Base-by-base conservation (phyloP, 768 basidiomycete genomes). In the Lactarius sp. region DNA sequence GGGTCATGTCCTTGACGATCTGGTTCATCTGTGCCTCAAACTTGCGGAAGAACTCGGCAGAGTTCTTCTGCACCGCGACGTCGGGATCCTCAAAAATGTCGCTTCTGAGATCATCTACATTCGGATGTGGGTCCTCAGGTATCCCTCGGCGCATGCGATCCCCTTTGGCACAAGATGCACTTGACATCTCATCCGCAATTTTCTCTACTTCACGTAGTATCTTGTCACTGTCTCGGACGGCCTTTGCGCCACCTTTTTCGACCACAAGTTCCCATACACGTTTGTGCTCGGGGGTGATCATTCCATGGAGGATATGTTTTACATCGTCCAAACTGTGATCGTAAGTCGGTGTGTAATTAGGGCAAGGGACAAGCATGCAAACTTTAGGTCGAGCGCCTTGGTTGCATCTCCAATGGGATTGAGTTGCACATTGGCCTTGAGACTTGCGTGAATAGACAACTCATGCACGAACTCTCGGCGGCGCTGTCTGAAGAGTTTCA, bases 381-480 rank as follows among this genome's bases (percentile, higher is more conserved):
- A 69, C 71, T 70, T 69, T 42, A 56, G 39, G 27, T 68, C 65
- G 18, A 70, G 60, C 22, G 60, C 66, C 37, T 58, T 49, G 20
- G 60, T 59, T 18, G 49, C 51, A 16, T 37, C 47, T 27, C 44
- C 50, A 53, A 67, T 51, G n/a, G 9, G 20, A 22, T 65, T 68
- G 2, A 73, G 59, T 58, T 54, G 56, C 13, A 7, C 20, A 14
- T 64, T 60, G 47, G 53, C 62, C 9, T 49, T 59, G 18, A 56
- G 52, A 5, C 69, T 71, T 6, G 67, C 70, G 57, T 76, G 73
- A 16, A 75, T 67, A 6, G 67, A 62, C 20, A 76, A 64, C 36
- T 73, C 74, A 44, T 71, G 69, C 36, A 71, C 59, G 52, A 75
- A 71, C 4, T 74, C 74, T 16, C 31, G 41, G 2, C 70, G 67